Percentiles rank a stretch among this genome's conserved stretches.
Evolutionary conservation across 1,139 yeast genomes (phyloP).

Genomic region (Zhuliangozyma parablackwelliae): DNA sequence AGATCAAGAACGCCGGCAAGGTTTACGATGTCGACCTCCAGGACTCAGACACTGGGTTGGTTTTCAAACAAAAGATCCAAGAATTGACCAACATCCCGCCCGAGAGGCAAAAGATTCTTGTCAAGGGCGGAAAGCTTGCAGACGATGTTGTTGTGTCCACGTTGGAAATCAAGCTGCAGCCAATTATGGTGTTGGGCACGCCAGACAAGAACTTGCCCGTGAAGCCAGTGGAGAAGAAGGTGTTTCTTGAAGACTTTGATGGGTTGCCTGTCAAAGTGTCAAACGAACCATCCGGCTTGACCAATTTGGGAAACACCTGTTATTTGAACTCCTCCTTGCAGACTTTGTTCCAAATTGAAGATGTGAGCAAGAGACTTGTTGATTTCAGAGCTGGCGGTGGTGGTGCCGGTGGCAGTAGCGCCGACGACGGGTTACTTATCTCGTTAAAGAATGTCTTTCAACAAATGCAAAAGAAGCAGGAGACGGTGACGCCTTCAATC

Average conservation of each 20-base stretch:
- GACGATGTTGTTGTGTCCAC: slow-evolving; percentile 50
- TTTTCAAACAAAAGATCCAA: slow-evolving; percentile 67
- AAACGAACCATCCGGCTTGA: slow-evolving; percentile 73
- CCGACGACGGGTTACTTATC: slow-evolving; percentile 13
- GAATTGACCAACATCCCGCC: slow-evolving; percentile 77
- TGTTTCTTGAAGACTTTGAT: slow-evolving; percentile 66
- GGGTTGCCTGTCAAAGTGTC: slow-evolving; percentile 32
- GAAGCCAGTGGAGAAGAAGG: slow-evolving; percentile 52
- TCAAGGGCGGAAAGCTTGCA: slow-evolving; percentile 82
- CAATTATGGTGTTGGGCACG: slow-evolving; percentile 88
- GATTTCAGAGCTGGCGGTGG: slow-evolving; percentile 8
- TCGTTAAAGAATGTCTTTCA: slow-evolving; percentile 41
- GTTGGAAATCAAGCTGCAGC: slow-evolving; percentile 60
- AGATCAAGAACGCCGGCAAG: slow-evolving; percentile 82
- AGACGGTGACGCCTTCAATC: slow-evolving; percentile 53
- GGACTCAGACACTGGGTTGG: slow-evolving; percentile 55
- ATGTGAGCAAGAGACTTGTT: slow-evolving; percentile 38
- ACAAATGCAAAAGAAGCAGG: slow-evolving; percentile 45
- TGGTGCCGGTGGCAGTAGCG: slow-evolving; percentile 6
- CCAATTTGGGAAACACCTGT: slow-evolving; percentile 91
- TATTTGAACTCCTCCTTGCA: slow-evolving; percentile 89
- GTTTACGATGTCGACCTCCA: slow-evolving; percentile 64
- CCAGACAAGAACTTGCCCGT: slow-evolving; percentile 66
- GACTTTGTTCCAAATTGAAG: slow-evolving; percentile 65
- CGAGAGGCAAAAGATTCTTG: slow-evolving; percentile 82